These are phyloP conservation scores for Albatrellus sp. DNA, from an alignment of 1,284 basidiomycete genomes.

Conservation along the genomic window DNA sequence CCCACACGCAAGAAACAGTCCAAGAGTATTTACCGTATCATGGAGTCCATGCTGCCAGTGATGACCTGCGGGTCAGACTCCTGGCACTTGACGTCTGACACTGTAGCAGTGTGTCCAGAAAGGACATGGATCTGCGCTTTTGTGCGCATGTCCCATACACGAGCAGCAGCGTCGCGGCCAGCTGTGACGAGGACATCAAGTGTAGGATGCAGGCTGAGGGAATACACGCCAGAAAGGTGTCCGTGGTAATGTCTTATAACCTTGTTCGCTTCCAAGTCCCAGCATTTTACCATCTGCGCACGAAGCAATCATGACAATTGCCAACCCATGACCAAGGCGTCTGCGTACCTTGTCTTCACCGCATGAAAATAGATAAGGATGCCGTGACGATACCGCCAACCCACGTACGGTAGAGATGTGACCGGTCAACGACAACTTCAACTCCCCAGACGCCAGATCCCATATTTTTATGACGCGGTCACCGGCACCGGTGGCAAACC, in stretches of 20 bases:
- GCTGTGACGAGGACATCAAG: slow-evolving; percentile 92
- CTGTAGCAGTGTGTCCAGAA: slow-evolving; percentile 86
- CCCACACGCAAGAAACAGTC: background rate
- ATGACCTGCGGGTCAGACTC: slow-evolving; percentile 97
- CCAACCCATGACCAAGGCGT: background rate
- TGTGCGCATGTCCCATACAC: slow-evolving; percentile 99
- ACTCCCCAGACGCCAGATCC: slow-evolving; percentile 92
- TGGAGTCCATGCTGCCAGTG: slow-evolving; percentile 97
- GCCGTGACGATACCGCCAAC: slow-evolving; percentile 81
- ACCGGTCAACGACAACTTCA: slow-evolving; percentile 91
- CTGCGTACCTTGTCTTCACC: slow-evolving; percentile 86
- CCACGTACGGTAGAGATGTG: slow-evolving; percentile 97
- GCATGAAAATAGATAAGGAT: slow-evolving; percentile 95
- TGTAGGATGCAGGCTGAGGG: slow-evolving; percentile 85
- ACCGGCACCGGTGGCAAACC: slow-evolving; percentile 97
- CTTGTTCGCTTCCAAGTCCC: slow-evolving; percentile 98
- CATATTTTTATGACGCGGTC: slow-evolving; percentile 99
- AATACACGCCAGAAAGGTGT: slow-evolving; percentile 92
- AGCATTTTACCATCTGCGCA: slow-evolving; percentile 93
- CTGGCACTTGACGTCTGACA: slow-evolving; percentile 90
- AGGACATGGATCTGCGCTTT: slow-evolving; percentile 93
- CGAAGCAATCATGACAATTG: background rate
- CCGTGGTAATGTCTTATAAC: slow-evolving; percentile 98
- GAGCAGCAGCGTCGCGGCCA: slow-evolving; percentile 89
- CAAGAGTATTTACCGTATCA: slow-evolving; percentile 55